Percentiles rank a stretch among this genome's conserved stretches.
These are phyloP conservation scores for Petrea volubilis DNA, from an alignment of 257 asterid species.

Conservation along the genomic window DNA sequence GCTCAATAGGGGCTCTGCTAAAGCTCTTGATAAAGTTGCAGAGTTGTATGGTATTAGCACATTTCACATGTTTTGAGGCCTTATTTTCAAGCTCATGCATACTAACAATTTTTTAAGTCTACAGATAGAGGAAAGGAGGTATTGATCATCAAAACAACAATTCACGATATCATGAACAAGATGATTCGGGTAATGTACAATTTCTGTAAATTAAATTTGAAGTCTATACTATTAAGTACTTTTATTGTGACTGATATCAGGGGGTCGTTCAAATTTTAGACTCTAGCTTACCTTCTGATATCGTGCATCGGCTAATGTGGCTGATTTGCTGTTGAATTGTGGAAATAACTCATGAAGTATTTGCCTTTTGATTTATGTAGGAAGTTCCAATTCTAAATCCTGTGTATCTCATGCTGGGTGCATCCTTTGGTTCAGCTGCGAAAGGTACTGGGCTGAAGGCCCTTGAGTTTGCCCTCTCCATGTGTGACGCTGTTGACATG, in stretches of 20 bases:
- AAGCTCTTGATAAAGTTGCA: conserved; percentile 98
- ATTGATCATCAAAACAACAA: conserved; percentile 86
- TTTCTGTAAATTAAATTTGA: conserved; percentile 17
- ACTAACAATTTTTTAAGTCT: conserved; percentile 30
- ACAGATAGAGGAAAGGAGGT: conserved; percentile 93
- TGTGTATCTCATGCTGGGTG: conserved; percentile 50
- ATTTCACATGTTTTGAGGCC: conserved; percentile 25
- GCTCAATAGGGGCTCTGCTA: conserved; percentile 98
- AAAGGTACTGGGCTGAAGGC: conserved; percentile 99
- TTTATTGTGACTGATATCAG: neutral
- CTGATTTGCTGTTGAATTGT: no score
- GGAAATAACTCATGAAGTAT: neutral
- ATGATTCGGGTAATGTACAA: conserved; percentile 78
- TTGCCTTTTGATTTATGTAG: conserved; percentile 25
- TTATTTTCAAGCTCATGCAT: conserved; percentile 19
- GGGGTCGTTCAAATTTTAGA: neutral
- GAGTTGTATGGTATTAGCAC: conserved; percentile 81
- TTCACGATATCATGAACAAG: conserved; percentile 95
- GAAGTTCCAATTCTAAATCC: conserved; percentile 49
- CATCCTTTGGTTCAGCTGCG: conserved; percentile 67
- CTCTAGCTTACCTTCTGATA: no score
- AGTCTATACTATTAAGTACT: neutral
- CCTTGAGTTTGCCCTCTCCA: conserved; percentile 97
- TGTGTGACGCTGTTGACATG: conserved; percentile 91
- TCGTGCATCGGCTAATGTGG: no score